phyloP scores from a whole-genome alignment of 2,329 filamentous ascomycete species.

The Westerdykella ornata region DNA sequence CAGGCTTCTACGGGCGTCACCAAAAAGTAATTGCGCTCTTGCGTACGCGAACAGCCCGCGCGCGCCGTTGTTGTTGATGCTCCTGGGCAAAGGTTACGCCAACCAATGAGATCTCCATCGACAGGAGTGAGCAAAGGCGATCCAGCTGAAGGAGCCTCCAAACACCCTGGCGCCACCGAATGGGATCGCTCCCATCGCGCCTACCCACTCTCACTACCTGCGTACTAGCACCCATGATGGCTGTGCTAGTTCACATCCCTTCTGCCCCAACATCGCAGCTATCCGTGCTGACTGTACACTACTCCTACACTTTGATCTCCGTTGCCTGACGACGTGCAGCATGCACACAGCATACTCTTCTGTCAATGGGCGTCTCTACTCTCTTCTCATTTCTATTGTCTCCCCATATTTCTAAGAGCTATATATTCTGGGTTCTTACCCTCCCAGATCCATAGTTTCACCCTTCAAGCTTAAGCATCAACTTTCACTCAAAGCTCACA shows the following conservation, averaged over 20 bases:
- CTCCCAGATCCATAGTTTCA: slow-evolving; percentile 11
- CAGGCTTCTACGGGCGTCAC: slow-evolving; percentile 7
- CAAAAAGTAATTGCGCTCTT: slow-evolving; percentile 1
- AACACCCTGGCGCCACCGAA: slow-evolving; percentile 27
- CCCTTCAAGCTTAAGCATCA: slow-evolving; percentile 11
- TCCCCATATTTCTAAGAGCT: slow-evolving; percentile 12
- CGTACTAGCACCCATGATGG: slow-evolving; percentile 28
- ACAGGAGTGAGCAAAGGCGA: too few relatives aligned
- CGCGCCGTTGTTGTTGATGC: not conserved
- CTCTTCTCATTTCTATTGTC: slow-evolving; percentile 12
- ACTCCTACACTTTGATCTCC: slow-evolving; percentile 27
- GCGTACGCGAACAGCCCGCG: slow-evolving; percentile 9
- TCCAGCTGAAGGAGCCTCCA: slow-evolving; percentile 29
- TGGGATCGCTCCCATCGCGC: slow-evolving; percentile 12
- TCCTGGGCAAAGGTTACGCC: too few relatives aligned
- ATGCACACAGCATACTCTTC: slow-evolving; percentile 22
- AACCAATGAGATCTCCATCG: slow-evolving; percentile 16
- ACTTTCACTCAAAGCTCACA: slow-evolving; percentile 10
- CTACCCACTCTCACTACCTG: slow-evolving; percentile 22
- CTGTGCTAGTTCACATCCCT: slow-evolving; percentile 29
- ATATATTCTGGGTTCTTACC: slow-evolving; percentile 30
- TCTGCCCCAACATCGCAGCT: slow-evolving; percentile 23
- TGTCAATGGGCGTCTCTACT: slow-evolving; percentile 17
- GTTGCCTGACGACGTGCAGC: slow-evolving; percentile 33
- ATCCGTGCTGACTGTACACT: slow-evolving; percentile 32